A percentile compares a stretch with the other conserved stretches of the same genome.
These are phyloP conservation scores for Pelargonium australe DNA, from an alignment of 441 rosid species.

Conservation along the genomic window DNA sequence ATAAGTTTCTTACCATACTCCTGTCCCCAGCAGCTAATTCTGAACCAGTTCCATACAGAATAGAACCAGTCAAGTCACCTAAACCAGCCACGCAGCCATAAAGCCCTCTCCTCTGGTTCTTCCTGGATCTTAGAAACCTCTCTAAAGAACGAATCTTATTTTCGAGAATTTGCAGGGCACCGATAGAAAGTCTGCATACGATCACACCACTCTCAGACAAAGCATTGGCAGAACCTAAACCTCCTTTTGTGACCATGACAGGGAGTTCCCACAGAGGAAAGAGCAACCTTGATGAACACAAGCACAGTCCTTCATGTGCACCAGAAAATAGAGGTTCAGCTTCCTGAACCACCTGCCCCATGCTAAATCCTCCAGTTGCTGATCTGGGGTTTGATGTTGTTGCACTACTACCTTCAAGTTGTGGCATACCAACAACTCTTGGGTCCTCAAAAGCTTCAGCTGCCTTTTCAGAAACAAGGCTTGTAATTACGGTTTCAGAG, in stretches of 20 bases:
- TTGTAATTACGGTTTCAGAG: conserved; percentile 71
- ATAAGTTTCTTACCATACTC: conserved; percentile 68
- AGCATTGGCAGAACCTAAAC: conserved; percentile 31
- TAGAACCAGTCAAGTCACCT: conserved; percentile 86
- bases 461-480: conserved; percentile 76
- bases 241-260: conserved; percentile 56
- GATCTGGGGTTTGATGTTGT: conserved; percentile 70
- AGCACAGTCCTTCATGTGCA: conserved; percentile 90
- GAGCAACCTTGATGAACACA: conserved; percentile 84
- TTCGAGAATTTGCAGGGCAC: conserved; percentile 77
- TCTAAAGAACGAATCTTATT: conserved; percentile 79
- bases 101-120: conserved; percentile 91
- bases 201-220: conserved; percentile 49
- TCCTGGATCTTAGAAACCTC: conserved; percentile 79
- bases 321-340: conserved; percentile 94
- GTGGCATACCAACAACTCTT: conserved; percentile 91
- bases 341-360: conserved; percentile 99
- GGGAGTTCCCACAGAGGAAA: conserved; percentile 95
- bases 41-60: conserved; percentile 68
- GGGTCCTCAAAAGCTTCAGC: conserved; percentile 98
- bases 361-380: conserved; percentile 86
- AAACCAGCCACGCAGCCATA: conserved; percentile 90
- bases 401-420: conserved; percentile 75
- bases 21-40: conserved; percentile 59
- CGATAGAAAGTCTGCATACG: conserved; percentile 68